Evolutionary conservation across 2,329 filamentous ascomycete species (phyloP).

Genomic region (Penicillium capsulatum): DNA sequence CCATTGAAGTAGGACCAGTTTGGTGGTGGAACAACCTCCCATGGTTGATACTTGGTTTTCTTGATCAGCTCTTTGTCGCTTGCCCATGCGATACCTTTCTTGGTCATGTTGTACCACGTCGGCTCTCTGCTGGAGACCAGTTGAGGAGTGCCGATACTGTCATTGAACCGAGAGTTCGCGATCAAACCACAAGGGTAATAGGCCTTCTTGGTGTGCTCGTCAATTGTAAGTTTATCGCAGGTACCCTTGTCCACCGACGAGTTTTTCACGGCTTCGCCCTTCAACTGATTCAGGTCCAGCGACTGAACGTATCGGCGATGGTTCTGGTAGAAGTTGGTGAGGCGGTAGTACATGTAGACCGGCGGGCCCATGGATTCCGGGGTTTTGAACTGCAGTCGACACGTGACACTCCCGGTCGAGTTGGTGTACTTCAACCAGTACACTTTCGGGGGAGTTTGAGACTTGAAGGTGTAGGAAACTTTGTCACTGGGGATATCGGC

Average conservation of each 20-base stretch:
- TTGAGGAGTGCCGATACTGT: constrained; percentile 69
- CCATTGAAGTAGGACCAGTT: constrained; percentile 76
- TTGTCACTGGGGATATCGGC: constrained; percentile 36
- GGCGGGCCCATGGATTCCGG: constrained; percentile 75
- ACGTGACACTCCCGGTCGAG: constrained; percentile 49
- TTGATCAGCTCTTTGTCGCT: constrained; percentile 80
- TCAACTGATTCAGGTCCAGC: constrained; percentile 76
- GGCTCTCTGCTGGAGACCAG: constrained; percentile 45
- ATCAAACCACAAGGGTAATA: constrained; percentile 96
- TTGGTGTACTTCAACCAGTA: constrained; percentile 32
- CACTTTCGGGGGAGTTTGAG: constrained; percentile 38
- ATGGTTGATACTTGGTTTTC: constrained; percentile 59
- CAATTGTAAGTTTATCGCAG: constrained; percentile 68
- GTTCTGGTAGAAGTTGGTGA: constrained; percentile 99
- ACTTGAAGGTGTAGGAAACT: constrained; percentile 68
- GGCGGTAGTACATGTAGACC: constrained; percentile 88
- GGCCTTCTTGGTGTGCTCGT: constrained; percentile 54
- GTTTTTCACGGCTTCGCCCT: constrained; percentile 61
- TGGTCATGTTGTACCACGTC: constrained; percentile 69
- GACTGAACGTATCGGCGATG: constrained; percentile 94
- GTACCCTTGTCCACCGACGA: constrained; percentile 61
- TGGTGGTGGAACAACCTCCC: constrained; percentile 72
- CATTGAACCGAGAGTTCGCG: constrained; percentile 96
- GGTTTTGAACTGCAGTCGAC: constrained; percentile 72
- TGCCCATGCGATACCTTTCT: constrained; percentile 76